phyloP scores from a whole-genome alignment of 129 eudicot genomes.

The Solidago caesia region DNA sequence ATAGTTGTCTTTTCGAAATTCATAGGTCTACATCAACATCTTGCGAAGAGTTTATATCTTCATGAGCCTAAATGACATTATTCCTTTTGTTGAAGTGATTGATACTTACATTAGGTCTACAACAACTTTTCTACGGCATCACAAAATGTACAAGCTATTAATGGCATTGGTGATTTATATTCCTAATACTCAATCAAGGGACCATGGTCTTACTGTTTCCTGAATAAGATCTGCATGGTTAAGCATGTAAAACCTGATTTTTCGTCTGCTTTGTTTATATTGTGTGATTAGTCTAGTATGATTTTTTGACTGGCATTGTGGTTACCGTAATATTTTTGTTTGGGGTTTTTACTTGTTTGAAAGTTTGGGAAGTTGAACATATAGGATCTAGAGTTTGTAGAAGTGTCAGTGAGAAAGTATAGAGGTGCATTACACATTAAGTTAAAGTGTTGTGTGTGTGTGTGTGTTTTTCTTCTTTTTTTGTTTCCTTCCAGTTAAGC shows the following conservation, averaged over 20 bases:
- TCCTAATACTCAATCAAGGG: neutral
- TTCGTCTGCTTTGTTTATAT: neutral
- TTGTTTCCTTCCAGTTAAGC: neutral
- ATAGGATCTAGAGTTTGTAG: neutral
- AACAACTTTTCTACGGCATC: neutral
- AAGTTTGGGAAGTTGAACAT: neutral
- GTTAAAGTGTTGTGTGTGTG: neutral
- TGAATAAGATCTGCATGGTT: neutral
- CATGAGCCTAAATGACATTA: neutral
- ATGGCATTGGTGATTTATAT: neutral
- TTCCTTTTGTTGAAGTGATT: constrained; percentile 1
- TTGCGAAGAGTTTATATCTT: neutral
- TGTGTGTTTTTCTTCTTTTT: neutral
- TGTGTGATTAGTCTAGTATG: neutral
- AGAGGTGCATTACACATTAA: neutral
- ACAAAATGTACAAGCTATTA: neutral
- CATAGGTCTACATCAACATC: neutral
- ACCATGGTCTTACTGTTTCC: neutral
- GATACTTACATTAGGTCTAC: neutral
- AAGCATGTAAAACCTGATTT: neutral
- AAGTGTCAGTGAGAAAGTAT: constrained; percentile 1
- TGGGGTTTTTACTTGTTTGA: neutral
- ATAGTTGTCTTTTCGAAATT: neutral
- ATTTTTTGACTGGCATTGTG: neutral
- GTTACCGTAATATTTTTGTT: neutral